Evolutionary conservation across 169 alveolate genomes (phyloP).

Genomic region (Amoebophrya sp.): DNA sequence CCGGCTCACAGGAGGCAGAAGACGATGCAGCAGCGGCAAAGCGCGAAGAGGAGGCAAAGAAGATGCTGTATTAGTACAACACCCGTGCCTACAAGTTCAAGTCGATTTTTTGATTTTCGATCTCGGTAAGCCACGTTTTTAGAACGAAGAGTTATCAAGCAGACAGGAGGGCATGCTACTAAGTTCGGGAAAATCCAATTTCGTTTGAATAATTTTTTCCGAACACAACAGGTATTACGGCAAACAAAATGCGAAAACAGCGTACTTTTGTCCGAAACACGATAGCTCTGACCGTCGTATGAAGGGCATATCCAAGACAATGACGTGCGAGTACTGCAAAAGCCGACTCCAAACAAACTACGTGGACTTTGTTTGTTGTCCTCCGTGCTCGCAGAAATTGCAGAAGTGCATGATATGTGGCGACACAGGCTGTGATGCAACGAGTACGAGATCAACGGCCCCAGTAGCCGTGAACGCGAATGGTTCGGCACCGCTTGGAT

Average conservation of each 20-base stretch:
- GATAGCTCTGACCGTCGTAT: neutral
- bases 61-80: neutral
- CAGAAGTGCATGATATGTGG: neutral
- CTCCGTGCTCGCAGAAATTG: neutral
- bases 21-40: neutral
- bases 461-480: neutral
- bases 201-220: no score
- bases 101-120: no score
- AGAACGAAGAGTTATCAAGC: no score
- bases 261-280: neutral
- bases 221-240: neutral
- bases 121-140: no score
- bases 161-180: no score
- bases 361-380: neutral
- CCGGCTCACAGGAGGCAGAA: neutral
- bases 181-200: no score
- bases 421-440: neutral
- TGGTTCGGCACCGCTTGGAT: no score
- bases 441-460: no score
- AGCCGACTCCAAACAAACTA: neutral
- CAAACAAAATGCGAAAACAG: neutral
- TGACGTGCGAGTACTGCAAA: neutral
- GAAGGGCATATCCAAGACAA: neutral
- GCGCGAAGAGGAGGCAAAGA: neutral
- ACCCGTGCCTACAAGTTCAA: no score